phyloP scores from a whole-genome alignment of 2,329 filamentous ascomycete species.

The Hypoxylon sp. region DNA sequence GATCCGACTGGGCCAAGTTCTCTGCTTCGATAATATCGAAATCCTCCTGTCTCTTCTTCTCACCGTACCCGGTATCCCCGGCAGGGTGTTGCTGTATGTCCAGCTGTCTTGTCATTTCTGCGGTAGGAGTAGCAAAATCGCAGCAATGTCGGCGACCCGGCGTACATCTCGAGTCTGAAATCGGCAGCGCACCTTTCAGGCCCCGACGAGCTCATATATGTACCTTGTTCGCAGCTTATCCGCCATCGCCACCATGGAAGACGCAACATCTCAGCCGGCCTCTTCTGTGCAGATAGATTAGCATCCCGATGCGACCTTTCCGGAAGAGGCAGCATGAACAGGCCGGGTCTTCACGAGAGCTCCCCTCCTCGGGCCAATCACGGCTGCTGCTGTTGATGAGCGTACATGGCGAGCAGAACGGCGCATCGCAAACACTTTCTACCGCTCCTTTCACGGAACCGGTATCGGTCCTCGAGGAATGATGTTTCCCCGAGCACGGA shows the following conservation, averaged over 20 bases:
- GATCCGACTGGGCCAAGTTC: constrained; percentile 1
- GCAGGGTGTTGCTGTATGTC: constrained; percentile 15
- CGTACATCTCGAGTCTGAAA: constrained; percentile 1
- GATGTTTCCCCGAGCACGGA: constrained; percentile 16
- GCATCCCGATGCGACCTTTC: constrained; percentile 13
- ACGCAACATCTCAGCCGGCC: constrained; percentile 5
- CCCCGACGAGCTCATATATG: constrained; percentile 15
- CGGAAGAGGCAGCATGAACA: constrained; percentile 5
- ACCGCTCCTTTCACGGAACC: constrained; percentile 19
- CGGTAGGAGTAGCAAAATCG: constrained; percentile 1
- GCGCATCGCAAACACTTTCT: background rate
- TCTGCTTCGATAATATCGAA: constrained; percentile 20
- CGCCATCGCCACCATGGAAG: constrained; percentile 27
- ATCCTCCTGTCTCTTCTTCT: constrained; percentile 18
- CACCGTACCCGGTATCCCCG: background rate
- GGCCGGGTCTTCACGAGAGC: constrained; percentile 4
- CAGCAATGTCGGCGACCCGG: constrained; percentile 8
- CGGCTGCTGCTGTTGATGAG: background rate
- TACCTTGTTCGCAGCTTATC: constrained; percentile 17
- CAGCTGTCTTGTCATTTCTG: constrained; percentile 20
- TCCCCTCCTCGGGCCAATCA: constrained; percentile 18
- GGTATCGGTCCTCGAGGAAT: constrained; percentile 27
- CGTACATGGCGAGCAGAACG: constrained; percentile 5
- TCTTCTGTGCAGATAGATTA: background rate
- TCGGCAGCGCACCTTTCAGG: background rate